Percentiles rank a stretch among this genome's conserved stretches.
phyloP scores from a whole-genome alignment of 192 early-diverging fungal genomes.

The Anaeromyces robustus region DNA sequence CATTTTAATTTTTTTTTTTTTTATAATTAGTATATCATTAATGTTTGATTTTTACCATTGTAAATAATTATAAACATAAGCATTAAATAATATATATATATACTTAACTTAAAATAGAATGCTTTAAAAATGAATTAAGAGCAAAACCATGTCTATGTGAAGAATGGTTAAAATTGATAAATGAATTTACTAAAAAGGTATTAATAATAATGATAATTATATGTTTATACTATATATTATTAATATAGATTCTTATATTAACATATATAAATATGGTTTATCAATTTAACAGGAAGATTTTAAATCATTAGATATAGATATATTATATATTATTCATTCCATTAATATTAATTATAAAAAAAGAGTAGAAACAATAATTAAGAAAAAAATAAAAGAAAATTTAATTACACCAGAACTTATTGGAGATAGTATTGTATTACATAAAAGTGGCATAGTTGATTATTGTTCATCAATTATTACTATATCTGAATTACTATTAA shows the following conservation, averaged over 20 bases:
- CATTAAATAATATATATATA: too few relatives aligned
- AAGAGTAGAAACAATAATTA: background rate
- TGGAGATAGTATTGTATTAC: background rate
- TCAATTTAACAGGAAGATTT: background rate
- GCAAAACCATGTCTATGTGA: slow-evolving; percentile 52
- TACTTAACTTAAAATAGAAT: slow-evolving; percentile 18
- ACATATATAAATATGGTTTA: too few relatives aligned
- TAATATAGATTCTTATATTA: too few relatives aligned
- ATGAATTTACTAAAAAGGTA: slow-evolving; percentile 25
- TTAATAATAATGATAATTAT: slow-evolving; percentile 10
- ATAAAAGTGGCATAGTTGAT: background rate
- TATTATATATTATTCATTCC: background rate
- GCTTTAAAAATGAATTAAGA: slow-evolving; percentile 43
- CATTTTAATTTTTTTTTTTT: too few relatives aligned
- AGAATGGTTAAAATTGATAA: slow-evolving; percentile 50
- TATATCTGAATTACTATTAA: background rate
- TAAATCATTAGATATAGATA: background rate
- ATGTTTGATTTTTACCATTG: too few relatives aligned
- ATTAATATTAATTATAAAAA: background rate
- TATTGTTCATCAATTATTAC: background rate
- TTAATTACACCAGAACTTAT: background rate
- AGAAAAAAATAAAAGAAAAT: background rate
- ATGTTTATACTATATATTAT: too few relatives aligned
- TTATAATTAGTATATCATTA: too few relatives aligned
- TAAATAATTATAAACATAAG: too few relatives aligned